Base-by-base conservation (phyloP, 2,329 filamentous ascomycete genomes). In the Fusarium pseudocircinatum region DNA sequence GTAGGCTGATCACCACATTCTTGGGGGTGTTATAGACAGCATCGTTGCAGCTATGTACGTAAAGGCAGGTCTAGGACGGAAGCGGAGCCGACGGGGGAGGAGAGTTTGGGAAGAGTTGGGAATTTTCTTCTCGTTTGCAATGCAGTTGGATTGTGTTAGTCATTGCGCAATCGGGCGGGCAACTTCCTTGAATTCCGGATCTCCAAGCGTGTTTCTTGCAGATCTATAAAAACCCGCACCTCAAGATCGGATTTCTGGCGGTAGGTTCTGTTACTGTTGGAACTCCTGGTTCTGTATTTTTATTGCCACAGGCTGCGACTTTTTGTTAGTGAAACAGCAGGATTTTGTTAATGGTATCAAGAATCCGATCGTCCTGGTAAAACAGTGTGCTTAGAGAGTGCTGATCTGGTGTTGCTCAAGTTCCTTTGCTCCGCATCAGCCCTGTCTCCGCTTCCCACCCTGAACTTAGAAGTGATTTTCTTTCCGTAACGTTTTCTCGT, bases 391-490 rank as follows among this genome's bases (percentile, higher is more conserved):
- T 14, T 34, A 26, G 49, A 39, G 28, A 64, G 11, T 37, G 43
- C 60, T 49, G 44, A 40, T 67, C 44, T 69, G 52, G 46, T 57
- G 60, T 67, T 60, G 39, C 37, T 60, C 53, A 44, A n/a, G 56
- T 72, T 77, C 74, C 72, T 72, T 73, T 77, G 70, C 70, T 77
- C 75, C 75, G 75, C 70, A 69, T 39, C 64, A 61, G 68, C 56
- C 60, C 61, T 52, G 60, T 57, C 75, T 69, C 74, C 67, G 67
- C 74, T 70, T 69, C 42, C 56, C 64, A 63, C 56, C 65, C 65
- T 66, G 46, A 69, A 72, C 15, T 44, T 26, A 65, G 66, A 69
- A 54, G 53, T 43, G 72, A 73, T 73, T 52, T 63, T 58, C 49
- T 46, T 32, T 67, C 54, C 52, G 70, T 65, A 61, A 67, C 36